Evolutionary conservation across 169 alveolate genomes (phyloP).

Genomic region (Miamiensis avidus): DNA sequence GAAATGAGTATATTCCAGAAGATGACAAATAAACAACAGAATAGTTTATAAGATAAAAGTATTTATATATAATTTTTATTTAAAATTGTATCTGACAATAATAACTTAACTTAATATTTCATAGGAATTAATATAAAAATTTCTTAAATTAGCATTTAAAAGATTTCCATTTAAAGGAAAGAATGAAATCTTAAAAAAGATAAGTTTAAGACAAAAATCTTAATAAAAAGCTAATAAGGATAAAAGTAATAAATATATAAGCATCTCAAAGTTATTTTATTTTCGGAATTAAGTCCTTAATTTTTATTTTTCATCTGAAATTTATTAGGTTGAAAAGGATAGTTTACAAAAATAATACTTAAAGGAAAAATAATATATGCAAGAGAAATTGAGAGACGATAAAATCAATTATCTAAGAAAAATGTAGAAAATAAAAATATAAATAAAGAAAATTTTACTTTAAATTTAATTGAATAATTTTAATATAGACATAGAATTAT

Average conservation of each 20-base stretch:
- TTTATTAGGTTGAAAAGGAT: constrained; percentile 6
- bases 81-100: no score
- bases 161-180: constrained; percentile 3
- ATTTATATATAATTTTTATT: no score
- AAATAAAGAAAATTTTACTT: no score
- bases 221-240: no score
- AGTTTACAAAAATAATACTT: constrained; percentile 25
- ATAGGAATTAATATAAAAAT: constrained; percentile 25
- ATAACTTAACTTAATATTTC: background rate
- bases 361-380: constrained; percentile 24
- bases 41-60: constrained; percentile 4
- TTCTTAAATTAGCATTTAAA: constrained; percentile 22
- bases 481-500: constrained; percentile 26
- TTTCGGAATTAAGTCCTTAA: background rate
- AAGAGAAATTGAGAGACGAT: constrained; percentile 34
- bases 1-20: background rate
- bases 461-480: background rate
- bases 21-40: constrained; percentile 24
- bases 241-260: background rate
- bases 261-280: background rate
- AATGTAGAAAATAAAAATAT: constrained; percentile 19
- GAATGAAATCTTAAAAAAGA: background rate
- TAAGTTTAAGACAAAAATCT: background rate
- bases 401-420: constrained; percentile 38
- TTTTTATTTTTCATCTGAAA: no score